phyloP scores from a whole-genome alignment of 2,329 filamentous ascomycete species.

The Pseudocercospora eumusae region DNA sequence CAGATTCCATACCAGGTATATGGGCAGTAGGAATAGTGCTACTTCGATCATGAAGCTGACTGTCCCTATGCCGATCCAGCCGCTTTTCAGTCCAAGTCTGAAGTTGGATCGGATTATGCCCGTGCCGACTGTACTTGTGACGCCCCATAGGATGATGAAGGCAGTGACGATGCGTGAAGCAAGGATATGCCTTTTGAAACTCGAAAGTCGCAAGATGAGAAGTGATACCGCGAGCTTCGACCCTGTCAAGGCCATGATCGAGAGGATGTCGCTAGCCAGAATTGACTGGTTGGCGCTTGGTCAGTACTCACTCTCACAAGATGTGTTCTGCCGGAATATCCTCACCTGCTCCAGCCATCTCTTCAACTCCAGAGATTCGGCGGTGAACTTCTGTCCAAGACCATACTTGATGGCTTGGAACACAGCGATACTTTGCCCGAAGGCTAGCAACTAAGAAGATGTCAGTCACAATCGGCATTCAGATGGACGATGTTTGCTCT shows the following conservation, averaged over 20 bases:
- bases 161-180: slow-evolving; percentile 16
- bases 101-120: background rate
- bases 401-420: slow-evolving; percentile 20
- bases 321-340: background rate
- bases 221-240: slow-evolving; percentile 25
- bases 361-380: background rate
- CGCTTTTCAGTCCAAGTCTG: background rate
- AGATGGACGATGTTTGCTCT: background rate
- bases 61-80: slow-evolving; percentile 23
- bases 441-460: slow-evolving; percentile 13
- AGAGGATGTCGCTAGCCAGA: slow-evolving; percentile 20
- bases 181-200: slow-evolving; percentile 20
- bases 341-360: background rate
- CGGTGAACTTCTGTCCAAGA: slow-evolving; percentile 12
- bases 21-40: slow-evolving; percentile 19
- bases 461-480: background rate
- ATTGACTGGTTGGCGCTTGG: slow-evolving; percentile 8
- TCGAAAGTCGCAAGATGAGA: slow-evolving; percentile 23
- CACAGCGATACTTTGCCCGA: slow-evolving; percentile 16
- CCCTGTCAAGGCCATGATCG: slow-evolving; percentile 16
- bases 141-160: slow-evolving; percentile 18
- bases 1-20: slow-evolving; percentile 23
- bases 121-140: slow-evolving; percentile 5
- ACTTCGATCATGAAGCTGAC: slow-evolving; percentile 22
- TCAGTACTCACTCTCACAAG: background rate